Evolutionary conservation across 169 alveolate genomes (phyloP).

Genomic region (Plasmodium ovale): DNA sequence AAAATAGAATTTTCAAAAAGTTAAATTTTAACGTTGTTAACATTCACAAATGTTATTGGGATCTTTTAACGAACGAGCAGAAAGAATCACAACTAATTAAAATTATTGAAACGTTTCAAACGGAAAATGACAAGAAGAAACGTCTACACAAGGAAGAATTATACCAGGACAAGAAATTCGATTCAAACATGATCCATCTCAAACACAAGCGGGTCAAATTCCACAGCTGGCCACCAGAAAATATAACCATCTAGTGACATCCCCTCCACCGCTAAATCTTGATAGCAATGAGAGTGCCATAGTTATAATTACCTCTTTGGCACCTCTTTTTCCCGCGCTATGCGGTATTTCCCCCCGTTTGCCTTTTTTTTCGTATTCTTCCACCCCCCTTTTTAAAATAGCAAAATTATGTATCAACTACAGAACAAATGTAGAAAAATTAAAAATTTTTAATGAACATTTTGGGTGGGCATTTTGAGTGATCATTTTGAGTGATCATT

Average conservation of each 20-base stretch:
- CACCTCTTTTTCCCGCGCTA: too few relatives aligned
- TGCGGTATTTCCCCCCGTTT: too few relatives aligned
- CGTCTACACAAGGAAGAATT: slow-evolving; percentile 72
- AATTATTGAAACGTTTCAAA: slow-evolving; percentile 77
- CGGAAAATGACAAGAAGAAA: slow-evolving; percentile 11
- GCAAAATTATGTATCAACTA: too few relatives aligned
- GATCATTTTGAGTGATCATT: too few relatives aligned
- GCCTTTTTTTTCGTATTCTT: too few relatives aligned
- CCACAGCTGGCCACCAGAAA: slow-evolving; percentile 90
- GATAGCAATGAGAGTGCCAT: too few relatives aligned
- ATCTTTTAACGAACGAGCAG: slow-evolving; percentile 77
- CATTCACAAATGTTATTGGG: slow-evolving; percentile 88
- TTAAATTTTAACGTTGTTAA: slow-evolving; percentile 87
- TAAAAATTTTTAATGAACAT: too few relatives aligned
- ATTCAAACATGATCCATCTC: slow-evolving; percentile 78
- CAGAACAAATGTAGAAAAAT: too few relatives aligned
- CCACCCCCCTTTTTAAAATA: too few relatives aligned
- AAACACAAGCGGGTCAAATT: slow-evolving; percentile 86
- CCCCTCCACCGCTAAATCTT: too few relatives aligned
- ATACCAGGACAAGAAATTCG: slow-evolving; percentile 69
- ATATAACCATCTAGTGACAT: slow-evolving; percentile 82
- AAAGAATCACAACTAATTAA: slow-evolving; percentile 86
- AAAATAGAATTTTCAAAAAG: slow-evolving; percentile 84
- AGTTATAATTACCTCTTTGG: too few relatives aligned
- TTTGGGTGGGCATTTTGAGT: too few relatives aligned